Conservation (phyloP, 108 stramenopile genomes). For the Nitzschia putrida region DNA sequence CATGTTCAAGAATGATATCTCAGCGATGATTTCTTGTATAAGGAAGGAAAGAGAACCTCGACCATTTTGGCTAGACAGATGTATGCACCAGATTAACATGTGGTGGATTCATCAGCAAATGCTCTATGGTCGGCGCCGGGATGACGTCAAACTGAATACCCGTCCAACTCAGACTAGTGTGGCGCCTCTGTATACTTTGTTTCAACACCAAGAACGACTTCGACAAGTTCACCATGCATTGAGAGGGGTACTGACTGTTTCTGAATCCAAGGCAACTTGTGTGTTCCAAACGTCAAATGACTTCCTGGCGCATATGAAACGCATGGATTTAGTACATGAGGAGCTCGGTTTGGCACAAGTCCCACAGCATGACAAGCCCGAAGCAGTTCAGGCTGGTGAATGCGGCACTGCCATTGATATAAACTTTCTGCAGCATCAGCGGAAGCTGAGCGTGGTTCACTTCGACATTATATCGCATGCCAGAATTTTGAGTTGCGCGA, state of each 20-base stretch:
- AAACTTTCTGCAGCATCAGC: constrained; percentile 19
- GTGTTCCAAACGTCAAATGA: not conserved
- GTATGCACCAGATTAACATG: not conserved
- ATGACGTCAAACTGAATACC: not conserved
- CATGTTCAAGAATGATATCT: not conserved
- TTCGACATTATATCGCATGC: not conserved
- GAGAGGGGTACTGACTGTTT: not conserved
- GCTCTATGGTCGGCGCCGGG: too few species aligned
- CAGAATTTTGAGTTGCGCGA: not conserved
- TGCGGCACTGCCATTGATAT: not conserved
- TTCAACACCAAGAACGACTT: not conserved
- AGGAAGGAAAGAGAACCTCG: not conserved
- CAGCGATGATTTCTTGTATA: not conserved
- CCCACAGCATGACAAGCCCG: not conserved
- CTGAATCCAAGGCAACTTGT: not conserved
- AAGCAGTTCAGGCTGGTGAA: not conserved
- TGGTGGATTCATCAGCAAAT: not conserved
- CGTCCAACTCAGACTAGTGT: not conserved
- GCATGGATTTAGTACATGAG: not conserved
- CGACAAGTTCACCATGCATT: not conserved
- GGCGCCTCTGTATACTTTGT: not conserved
- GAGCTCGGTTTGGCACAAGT: not conserved
- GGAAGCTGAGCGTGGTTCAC: not conserved
- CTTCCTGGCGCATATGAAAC: not conserved
- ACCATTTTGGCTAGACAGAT: constrained; percentile 6